These are phyloP conservation scores for Solanum sejunctum DNA, from an alignment of 257 asterid species.

Conservation along the genomic window DNA sequence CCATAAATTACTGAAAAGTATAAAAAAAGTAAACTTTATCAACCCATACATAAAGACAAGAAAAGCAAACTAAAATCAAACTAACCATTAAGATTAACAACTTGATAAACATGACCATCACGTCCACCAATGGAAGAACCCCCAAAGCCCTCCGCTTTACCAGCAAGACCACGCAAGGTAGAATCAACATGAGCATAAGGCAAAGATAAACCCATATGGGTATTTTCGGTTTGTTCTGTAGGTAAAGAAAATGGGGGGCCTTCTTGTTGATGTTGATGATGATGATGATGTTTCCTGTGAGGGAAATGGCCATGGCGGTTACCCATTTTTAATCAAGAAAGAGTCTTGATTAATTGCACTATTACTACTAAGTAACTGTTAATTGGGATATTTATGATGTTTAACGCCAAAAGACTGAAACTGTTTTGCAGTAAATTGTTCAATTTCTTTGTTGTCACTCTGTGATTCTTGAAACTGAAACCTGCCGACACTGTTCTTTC, in stretches of 20 bases:
- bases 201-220: conserved; percentile 18
- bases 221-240: background rate
- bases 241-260: background rate
- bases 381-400: background rate
- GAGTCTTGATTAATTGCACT: background rate
- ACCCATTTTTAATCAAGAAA: conserved; percentile 13
- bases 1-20: background rate
- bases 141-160: conserved; percentile 43
- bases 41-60: background rate
- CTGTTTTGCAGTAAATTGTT: background rate
- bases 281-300: background rate
- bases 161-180: conserved; percentile 23
- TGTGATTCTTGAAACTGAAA: background rate
- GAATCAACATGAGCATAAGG: conserved; percentile 29
- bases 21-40: background rate
- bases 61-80: background rate
- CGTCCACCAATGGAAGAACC: conserved; percentile 33
- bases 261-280: background rate
- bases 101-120: conserved; percentile 27
- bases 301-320: conserved; percentile 20
- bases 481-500: background rate
- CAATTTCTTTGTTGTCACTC: background rate
- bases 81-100: conserved; percentile 21
- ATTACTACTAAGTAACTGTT: background rate
- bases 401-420: background rate